Evolutionary conservation across 495 filamentous ascomycete species (phyloP).

Genomic region (Antarctomyces pellizariae): DNA sequence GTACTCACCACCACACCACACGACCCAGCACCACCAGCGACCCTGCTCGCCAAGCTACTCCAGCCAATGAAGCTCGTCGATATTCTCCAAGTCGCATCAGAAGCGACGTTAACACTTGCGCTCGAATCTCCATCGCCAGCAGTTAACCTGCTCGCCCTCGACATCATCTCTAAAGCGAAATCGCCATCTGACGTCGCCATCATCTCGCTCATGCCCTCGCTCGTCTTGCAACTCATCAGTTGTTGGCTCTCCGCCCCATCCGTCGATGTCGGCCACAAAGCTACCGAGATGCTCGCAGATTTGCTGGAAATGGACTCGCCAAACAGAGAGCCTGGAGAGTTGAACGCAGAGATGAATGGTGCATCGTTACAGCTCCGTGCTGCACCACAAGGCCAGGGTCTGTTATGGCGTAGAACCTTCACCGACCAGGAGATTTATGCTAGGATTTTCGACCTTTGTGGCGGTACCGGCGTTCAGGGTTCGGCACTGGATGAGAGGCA

Average conservation of each 20-base stretch:
- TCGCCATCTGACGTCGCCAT: slow-evolving; percentile 38
- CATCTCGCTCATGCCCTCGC: slow-evolving; percentile 36
- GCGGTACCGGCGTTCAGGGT: slow-evolving; percentile 16
- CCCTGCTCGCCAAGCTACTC: slow-evolving; percentile 28
- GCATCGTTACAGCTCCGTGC: slow-evolving; percentile 18
- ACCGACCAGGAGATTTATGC: slow-evolving; percentile 40
- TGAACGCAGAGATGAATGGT: slow-evolving; percentile 13
- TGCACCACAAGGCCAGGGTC: slow-evolving; percentile 33
- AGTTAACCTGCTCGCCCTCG: slow-evolving; percentile 46
- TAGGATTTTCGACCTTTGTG: slow-evolving; percentile 37
- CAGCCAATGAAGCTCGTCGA: slow-evolving; percentile 25
- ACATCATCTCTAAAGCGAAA: slow-evolving; percentile 46
- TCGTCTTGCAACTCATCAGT: slow-evolving; percentile 36
- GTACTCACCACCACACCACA: slow-evolving; percentile 23
- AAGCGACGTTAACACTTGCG: slow-evolving; percentile 26
- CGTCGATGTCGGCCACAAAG: slow-evolving; percentile 51
- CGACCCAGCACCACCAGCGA: slow-evolving; percentile 26
- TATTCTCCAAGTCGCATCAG: slow-evolving; percentile 25
- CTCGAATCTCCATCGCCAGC: slow-evolving; percentile 35
- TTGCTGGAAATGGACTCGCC: slow-evolving; percentile 46
- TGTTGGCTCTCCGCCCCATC: slow-evolving; percentile 50
- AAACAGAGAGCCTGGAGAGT: slow-evolving; percentile 20
- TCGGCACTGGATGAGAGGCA: slow-evolving; percentile 32
- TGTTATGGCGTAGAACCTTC: slow-evolving; percentile 53
- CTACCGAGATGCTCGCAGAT: slow-evolving; percentile 37